phyloP scores from a whole-genome alignment of 23 red algal species.

The Gracilaria domingensis region DNA sequence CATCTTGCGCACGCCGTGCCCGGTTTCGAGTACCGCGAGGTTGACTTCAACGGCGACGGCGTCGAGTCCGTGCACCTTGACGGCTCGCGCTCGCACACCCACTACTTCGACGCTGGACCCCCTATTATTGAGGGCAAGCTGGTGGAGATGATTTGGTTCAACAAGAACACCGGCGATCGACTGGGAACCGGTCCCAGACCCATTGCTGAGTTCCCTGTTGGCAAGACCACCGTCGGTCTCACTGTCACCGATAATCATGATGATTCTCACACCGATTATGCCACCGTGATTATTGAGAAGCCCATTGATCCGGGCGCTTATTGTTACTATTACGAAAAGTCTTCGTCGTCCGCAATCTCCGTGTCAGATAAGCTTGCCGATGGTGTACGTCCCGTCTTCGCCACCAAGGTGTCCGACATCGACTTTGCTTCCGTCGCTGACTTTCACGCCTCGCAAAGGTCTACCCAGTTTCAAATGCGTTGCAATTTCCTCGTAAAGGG shows the following conservation, averaged over 20 bases:
- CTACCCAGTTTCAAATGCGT: constrained; percentile 46
- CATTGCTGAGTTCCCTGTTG: constrained; percentile 49
- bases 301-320: constrained; percentile 52
- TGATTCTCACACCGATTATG: constrained; percentile 66
- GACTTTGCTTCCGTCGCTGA: constrained; percentile 35
- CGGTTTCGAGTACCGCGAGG: constrained; percentile 35
- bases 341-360: constrained; percentile 4
- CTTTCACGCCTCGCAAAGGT: constrained; percentile 22
- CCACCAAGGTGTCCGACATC: constrained; percentile 15
- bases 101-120: constrained; percentile 63
- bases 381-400: constrained; percentile 46
- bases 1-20: constrained; percentile 75
- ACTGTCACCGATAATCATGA: constrained; percentile 69
- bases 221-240: constrained; percentile 47
- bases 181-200: constrained; percentile 49
- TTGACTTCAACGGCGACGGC: constrained; percentile 79
- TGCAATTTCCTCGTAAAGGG: constrained; percentile 59
- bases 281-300: constrained; percentile 64
- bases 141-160: constrained; percentile 61
- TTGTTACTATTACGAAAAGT: constrained; percentile 69
- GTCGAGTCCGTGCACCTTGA: constrained; percentile 54
- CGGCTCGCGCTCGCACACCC: constrained; percentile 67
- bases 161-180: constrained; percentile 48
- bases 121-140: constrained; percentile 67
- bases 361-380: constrained; percentile 40